Evolutionary conservation across 2,329 filamentous ascomycete species (phyloP).

Genomic region (Fusarium praegraminearum): DNA sequence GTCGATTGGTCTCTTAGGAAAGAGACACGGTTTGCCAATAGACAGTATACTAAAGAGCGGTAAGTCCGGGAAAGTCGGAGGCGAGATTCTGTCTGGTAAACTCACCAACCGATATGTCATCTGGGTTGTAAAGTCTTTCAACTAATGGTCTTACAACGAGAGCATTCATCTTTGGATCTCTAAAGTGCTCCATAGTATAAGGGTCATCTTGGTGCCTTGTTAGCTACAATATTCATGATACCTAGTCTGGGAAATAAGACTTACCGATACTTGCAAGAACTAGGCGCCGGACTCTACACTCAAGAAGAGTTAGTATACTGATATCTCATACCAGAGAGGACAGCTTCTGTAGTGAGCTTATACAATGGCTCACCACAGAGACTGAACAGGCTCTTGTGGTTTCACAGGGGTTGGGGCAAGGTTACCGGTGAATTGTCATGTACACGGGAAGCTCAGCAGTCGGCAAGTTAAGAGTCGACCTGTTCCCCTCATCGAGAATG

Average conservation of each 20-base stretch:
- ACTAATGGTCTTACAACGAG: conserved; percentile 76
- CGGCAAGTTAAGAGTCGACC: conserved; percentile 40
- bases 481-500: conserved; percentile 44
- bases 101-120: conserved; percentile 72
- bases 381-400: not conserved
- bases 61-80: conserved; percentile 3
- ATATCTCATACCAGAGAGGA: not conserved
- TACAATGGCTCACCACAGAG: conserved; percentile 7
- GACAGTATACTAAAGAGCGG: conserved; percentile 70
- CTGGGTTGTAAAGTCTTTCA: conserved; percentile 72
- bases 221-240: conserved; percentile 4
- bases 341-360: not conserved
- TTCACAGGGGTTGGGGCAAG: conserved; percentile 14
- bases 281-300: conserved; percentile 47
- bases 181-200: conserved; percentile 70
- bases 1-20: conserved; percentile 76
- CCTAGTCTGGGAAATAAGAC: not conserved
- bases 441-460: conserved; percentile 45
- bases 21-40: conserved; percentile 77
- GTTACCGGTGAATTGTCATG: conserved; percentile 49
- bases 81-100: not conserved
- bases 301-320: conserved; percentile 44
- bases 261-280: conserved; percentile 48
- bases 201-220: conserved; percentile 53
- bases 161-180: conserved; percentile 74